These are phyloP conservation scores for Tubosaeta sp. DNA, from an alignment of 768 basidiomycete species.

Conservation along the genomic window DNA sequence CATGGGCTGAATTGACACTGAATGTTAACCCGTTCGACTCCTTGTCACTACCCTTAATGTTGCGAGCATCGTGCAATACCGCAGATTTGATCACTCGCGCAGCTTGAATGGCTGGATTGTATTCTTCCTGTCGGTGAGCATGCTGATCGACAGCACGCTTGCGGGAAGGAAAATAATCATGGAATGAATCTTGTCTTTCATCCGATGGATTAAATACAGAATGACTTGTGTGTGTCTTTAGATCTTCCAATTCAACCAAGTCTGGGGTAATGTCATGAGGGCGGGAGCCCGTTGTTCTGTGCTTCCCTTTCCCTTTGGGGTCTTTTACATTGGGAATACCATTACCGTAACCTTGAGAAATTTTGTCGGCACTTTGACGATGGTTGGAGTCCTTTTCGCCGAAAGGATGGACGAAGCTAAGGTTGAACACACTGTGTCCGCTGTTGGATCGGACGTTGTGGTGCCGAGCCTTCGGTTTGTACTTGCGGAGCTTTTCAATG, in stretches of 20 bases:
- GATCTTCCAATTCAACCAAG: slow-evolving; percentile 10
- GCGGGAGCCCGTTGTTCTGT: slow-evolving; percentile 4
- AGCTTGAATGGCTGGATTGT: slow-evolving; percentile 46
- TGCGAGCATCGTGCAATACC: slow-evolving; percentile 72
- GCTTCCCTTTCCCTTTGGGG: slow-evolving; percentile 30
- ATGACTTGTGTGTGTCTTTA: slow-evolving; percentile 6
- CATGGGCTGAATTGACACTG: slow-evolving; percentile 52
- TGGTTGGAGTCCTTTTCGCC: slow-evolving; percentile 42
- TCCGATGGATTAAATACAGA: slow-evolving; percentile 2
- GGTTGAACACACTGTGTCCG: slow-evolving; percentile 40
- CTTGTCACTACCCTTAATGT: slow-evolving; percentile 50
- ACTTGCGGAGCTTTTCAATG: slow-evolving; percentile 64
- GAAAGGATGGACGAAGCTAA: slow-evolving; percentile 31
- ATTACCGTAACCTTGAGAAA: slow-evolving; percentile 22
- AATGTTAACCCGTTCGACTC: slow-evolving; percentile 43
- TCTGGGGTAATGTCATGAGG: slow-evolving; percentile 5
- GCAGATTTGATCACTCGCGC: slow-evolving; percentile 66
- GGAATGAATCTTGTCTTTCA: slow-evolving; percentile 11
- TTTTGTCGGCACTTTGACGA: slow-evolving; percentile 26
- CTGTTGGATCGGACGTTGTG: slow-evolving; percentile 31
- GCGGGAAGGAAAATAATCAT: slow-evolving; percentile 40
- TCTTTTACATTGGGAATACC: slow-evolving; percentile 31
- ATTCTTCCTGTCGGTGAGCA: slow-evolving; percentile 28
- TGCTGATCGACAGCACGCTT: slow-evolving; percentile 17
- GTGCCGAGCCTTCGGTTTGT: slow-evolving; percentile 46